phyloP scores from a whole-genome alignment of 352 stramenopile species.

The Blastocystis sp. region DNA sequence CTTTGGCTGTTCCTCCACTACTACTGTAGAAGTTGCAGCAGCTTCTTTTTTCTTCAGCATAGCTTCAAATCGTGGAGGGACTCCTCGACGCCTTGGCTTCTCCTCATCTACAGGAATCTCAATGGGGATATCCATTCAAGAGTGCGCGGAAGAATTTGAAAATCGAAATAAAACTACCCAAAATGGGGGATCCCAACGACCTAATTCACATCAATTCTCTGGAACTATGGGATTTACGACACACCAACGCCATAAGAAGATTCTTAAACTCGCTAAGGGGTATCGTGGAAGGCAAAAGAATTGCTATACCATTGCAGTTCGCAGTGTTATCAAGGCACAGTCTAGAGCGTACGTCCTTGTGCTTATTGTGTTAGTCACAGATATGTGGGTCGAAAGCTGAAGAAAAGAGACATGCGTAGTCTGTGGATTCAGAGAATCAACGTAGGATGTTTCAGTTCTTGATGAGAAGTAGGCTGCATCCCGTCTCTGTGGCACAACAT shows the following conservation, averaged over 20 bases:
- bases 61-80: slow-evolving; percentile 7
- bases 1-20: not conserved
- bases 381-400: slow-evolving; percentile 61
- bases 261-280: slow-evolving; percentile 60
- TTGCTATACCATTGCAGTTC: slow-evolving; percentile 56
- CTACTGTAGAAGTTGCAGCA: not conserved
- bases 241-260: slow-evolving; percentile 57
- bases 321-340: slow-evolving; percentile 51
- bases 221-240: slow-evolving; percentile 30
- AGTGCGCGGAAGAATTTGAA: slow-evolving; percentile 7
- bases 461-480: slow-evolving; percentile 22
- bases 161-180: not conserved
- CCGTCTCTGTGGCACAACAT: slow-evolving; percentile 51
- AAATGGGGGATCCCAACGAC: not conserved
- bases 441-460: not conserved
- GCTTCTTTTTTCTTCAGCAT: slow-evolving; percentile 49
- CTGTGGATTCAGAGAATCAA: slow-evolving; percentile 63
- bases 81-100: slow-evolving; percentile 8
- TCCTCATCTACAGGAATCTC: slow-evolving; percentile 10
- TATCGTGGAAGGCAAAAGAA: slow-evolving; percentile 60
- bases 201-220: not conserved
- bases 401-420: slow-evolving; percentile 57
- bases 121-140: slow-evolving; percentile 47
- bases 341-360: not conserved
- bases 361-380: not conserved